Conservation (phyloP, 2,329 filamentous ascomycete species). For the Fusarium nanum region DNA sequence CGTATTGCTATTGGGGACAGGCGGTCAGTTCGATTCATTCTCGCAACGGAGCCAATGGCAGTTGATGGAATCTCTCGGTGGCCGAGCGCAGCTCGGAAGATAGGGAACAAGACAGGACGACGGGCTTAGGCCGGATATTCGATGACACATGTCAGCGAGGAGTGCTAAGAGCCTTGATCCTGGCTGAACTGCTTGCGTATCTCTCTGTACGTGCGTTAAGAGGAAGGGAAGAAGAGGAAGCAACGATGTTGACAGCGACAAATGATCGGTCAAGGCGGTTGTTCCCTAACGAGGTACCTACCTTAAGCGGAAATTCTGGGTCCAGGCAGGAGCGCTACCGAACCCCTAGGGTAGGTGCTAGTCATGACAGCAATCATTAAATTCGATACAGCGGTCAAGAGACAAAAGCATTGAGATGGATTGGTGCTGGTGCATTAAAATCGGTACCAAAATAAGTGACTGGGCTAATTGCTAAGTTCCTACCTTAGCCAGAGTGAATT, state of each 20-base stretch:
- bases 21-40: conserved; percentile 24
- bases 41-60: conserved; percentile 21
- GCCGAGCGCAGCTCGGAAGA: conserved; percentile 10
- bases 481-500: not conserved
- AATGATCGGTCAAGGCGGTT: conserved; percentile 16
- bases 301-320: conserved; percentile 37
- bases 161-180: conserved; percentile 38
- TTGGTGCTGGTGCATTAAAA: not conserved
- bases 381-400: conserved; percentile 30
- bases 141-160: conserved; percentile 33
- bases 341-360: conserved; percentile 17
- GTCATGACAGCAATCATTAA: conserved; percentile 36
- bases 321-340: not conserved
- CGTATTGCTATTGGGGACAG: conserved; percentile 16
- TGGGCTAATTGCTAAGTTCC: not conserved
- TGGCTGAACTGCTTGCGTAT: conserved; percentile 23
- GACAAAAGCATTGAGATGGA: conserved; percentile 26
- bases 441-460: conserved; percentile 10
- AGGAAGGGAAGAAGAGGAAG: conserved; percentile 5
- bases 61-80: conserved; percentile 14
- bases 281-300: conserved; percentile 19
- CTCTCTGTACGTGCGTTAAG: not conserved
- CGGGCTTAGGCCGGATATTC: conserved; percentile 36
- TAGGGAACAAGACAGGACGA: conserved; percentile 11
- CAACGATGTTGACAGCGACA: conserved; percentile 10